Evolutionary conservation across 495 filamentous ascomycete species (phyloP).

Genomic region (Aspergillus nanangensis): DNA sequence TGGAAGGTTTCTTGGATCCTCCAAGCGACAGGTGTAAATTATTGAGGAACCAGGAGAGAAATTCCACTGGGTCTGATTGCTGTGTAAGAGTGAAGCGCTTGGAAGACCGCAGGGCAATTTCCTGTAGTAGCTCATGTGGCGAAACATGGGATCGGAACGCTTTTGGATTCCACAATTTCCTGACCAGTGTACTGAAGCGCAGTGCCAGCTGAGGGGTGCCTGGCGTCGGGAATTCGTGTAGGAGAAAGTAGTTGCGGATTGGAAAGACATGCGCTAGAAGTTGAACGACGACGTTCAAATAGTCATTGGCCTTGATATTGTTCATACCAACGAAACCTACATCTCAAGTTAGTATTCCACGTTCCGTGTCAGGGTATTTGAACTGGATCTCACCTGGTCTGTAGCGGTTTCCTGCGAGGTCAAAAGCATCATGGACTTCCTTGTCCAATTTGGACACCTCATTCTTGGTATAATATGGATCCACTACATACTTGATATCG

Average conservation of each 20-base stretch:
- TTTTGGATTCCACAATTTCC: slow-evolving; percentile 97
- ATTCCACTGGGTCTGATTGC: slow-evolving; percentile 94
- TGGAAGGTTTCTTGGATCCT: slow-evolving; percentile 79
- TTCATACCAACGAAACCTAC: slow-evolving; percentile 95
- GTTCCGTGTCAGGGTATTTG: not conserved
- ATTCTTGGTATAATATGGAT: slow-evolving; percentile 75
- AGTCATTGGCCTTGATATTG: slow-evolving; percentile 99
- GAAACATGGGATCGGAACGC: slow-evolving; percentile 98
- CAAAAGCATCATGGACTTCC: slow-evolving; percentile 68
- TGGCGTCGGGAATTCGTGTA: slow-evolving; percentile 54
- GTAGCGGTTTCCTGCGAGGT: slow-evolving; percentile 77
- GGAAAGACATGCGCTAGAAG: slow-evolving; percentile 86
- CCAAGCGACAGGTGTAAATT: slow-evolving; percentile 88
- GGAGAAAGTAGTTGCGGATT: slow-evolving; percentile 87
- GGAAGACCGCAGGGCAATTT: slow-evolving; percentile 82
- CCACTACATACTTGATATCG: slow-evolving; percentile 97
- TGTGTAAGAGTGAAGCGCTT: slow-evolving; percentile 89
- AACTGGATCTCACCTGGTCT: slow-evolving; percentile 55
- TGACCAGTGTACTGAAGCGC: slow-evolving; percentile 83
- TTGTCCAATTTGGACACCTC: slow-evolving; percentile 79
- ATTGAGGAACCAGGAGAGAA: slow-evolving; percentile 96
- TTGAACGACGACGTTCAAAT: slow-evolving; percentile 95
- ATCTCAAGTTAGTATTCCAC: slow-evolving; percentile 9
- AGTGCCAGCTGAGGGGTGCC: slow-evolving; percentile 58
- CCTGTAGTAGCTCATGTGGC: slow-evolving; percentile 93